Conservation (phyloP, 805 yeast genomes). For the Candida verbasci region DNA sequence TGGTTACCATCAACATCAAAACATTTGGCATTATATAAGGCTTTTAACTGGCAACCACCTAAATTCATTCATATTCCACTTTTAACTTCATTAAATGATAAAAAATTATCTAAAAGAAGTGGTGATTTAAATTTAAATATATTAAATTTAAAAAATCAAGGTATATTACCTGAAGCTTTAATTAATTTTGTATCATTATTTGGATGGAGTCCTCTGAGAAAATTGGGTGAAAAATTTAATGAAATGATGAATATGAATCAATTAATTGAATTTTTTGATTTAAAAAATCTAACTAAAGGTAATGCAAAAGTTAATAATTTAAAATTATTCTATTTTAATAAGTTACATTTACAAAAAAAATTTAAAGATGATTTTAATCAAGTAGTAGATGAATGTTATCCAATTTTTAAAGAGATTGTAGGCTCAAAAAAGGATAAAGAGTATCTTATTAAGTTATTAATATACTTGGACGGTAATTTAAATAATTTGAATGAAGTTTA, state of each 20-base stretch:
- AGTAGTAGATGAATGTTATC: constrained; percentile 29
- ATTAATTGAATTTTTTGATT: constrained; percentile 51
- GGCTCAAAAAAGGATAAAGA: constrained; percentile 11
- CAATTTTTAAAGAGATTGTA: constrained; percentile 13
- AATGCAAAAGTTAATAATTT: constrained; percentile 85
- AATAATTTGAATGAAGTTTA: constrained; percentile 51
- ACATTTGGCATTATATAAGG: constrained; percentile 79
- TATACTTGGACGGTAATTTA: constrained; percentile 45
- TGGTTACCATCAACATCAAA: constrained; percentile 97
- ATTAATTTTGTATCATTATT: constrained; percentile 82
- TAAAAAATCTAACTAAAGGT: constrained; percentile 81
- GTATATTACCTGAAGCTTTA: constrained; percentile 81
- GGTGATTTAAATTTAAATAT: constrained; percentile 82
- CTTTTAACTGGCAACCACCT: constrained; percentile 85
- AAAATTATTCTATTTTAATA: constrained; percentile 75
- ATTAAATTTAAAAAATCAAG: constrained; percentile 48
- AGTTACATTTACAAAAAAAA: constrained; percentile 51
- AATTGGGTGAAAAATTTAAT: constrained; percentile 40
- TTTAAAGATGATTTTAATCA: constrained; percentile 19
- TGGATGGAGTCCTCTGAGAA: constrained; percentile 89
- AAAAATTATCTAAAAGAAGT: constrained; percentile 80
- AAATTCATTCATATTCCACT: constrained; percentile 85
- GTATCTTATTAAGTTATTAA: constrained; percentile 35
- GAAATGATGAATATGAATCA: constrained; percentile 53
- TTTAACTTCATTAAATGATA: constrained; percentile 65